Evolutionary conservation across 2,329 filamentous ascomycete species (phyloP).

Genomic region (Sarocladiaceae sp.): DNA sequence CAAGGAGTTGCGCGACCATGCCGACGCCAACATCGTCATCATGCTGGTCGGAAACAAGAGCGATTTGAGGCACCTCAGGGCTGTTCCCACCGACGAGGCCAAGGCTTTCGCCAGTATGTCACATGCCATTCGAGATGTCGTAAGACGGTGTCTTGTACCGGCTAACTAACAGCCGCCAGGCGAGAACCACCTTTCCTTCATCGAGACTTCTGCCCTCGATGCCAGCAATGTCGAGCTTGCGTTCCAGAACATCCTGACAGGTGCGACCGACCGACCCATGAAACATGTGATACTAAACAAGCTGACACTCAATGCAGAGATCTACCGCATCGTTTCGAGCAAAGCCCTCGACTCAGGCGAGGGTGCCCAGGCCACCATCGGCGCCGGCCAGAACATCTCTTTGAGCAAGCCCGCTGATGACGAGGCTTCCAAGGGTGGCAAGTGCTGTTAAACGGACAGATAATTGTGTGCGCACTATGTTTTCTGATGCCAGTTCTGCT

Average conservation of each 20-base stretch:
- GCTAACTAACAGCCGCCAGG: constrained; percentile 44
- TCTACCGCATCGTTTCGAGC: constrained; percentile 98
- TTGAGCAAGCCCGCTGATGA: constrained; percentile 82
- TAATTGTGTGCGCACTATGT: constrained; percentile 13
- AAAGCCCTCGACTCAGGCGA: constrained; percentile 94
- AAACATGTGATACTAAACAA: constrained; percentile 7
- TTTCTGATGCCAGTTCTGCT: constrained; percentile 7
- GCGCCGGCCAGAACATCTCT: constrained; percentile 76
- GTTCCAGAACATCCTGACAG: constrained; percentile 98
- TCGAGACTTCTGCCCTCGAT: constrained; percentile 97
- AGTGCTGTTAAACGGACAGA: constrained; percentile 63
- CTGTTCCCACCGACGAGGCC: constrained; percentile 95
- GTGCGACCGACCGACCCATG: constrained; percentile 49
- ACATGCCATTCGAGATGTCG: background rate
- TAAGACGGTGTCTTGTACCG: background rate
- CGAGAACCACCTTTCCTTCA: constrained; percentile 98
- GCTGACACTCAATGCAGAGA: constrained; percentile 58
- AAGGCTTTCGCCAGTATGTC: constrained; percentile 91
- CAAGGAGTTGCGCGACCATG: constrained; percentile 97
- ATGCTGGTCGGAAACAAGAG: constrained; percentile 99
- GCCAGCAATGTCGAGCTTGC: constrained; percentile 98
- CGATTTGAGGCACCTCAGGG: constrained; percentile 97
- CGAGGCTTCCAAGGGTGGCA: constrained; percentile 68
- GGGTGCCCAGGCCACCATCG: constrained; percentile 72
- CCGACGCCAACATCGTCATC: constrained; percentile 98